phyloP scores from a whole-genome alignment of 768 basidiomycete species.

The Auriscalpium orientale region DNA sequence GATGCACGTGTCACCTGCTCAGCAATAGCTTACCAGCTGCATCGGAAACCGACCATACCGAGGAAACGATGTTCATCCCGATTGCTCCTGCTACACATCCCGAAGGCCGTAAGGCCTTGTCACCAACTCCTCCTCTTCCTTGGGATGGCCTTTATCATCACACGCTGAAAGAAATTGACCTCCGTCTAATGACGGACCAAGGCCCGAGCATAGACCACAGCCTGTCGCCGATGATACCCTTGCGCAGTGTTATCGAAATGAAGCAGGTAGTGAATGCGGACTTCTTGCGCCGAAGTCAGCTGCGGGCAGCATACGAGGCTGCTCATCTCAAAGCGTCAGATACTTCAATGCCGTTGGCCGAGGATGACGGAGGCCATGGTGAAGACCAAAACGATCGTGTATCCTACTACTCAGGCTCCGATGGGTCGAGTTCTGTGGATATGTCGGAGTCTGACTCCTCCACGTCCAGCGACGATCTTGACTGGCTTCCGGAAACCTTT shows the following conservation, averaged over 20 bases:
- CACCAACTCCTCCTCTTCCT: neutral
- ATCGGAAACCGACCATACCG: neutral
- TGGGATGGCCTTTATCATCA: neutral
- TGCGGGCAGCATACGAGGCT: no score
- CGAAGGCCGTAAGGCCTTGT: neutral
- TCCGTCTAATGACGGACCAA: neutral
- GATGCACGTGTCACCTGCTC: neutral
- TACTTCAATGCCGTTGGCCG: neutral
- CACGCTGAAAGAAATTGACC: neutral
- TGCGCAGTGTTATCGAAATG: no score
- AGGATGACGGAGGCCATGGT: neutral
- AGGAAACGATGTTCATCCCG: neutral
- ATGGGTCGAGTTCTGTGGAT: neutral
- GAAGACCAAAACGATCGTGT: neutral
- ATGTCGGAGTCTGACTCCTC: neutral
- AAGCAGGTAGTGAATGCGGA: no score
- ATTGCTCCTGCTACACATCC: neutral
- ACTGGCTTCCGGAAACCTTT: neutral
- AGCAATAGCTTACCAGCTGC: neutral
- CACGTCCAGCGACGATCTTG: neutral
- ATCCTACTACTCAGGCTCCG: neutral
- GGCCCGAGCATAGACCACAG: neutral
- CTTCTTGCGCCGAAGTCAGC: no score
- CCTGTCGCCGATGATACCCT: neutral
- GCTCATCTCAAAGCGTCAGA: no score